Conservation (phyloP, 1,284 basidiomycete species). For the Stereum hirsutum region DNA sequence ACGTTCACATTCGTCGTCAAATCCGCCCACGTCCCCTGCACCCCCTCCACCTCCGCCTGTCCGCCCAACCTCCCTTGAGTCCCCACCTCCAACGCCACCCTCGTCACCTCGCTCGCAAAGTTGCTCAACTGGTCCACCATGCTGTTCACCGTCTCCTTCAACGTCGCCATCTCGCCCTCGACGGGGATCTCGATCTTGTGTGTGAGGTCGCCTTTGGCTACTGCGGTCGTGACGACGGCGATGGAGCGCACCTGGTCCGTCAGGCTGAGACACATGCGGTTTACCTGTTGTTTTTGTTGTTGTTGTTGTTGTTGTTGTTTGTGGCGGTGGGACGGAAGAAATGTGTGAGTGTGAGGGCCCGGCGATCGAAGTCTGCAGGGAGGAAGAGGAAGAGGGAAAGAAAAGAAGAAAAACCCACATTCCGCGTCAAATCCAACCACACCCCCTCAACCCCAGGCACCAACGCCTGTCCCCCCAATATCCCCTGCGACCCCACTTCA, state of each 20-base stretch:
- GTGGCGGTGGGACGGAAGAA: background rate
- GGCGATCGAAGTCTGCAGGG: no score
- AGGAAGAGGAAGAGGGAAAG: background rate
- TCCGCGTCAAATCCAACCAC: slow-evolving; percentile 87
- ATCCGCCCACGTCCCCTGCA: slow-evolving; percentile 92
- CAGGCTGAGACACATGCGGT: slow-evolving; percentile 88
- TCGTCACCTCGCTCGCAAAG: slow-evolving; percentile 91
- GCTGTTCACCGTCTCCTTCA: slow-evolving; percentile 80
- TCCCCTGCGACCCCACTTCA: slow-evolving; percentile 89
- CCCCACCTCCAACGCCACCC: slow-evolving; percentile 89
- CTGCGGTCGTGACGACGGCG: slow-evolving; percentile 87
- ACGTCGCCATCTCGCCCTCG: slow-evolving; percentile 85
- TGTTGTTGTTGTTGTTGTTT: slow-evolving; percentile 83
- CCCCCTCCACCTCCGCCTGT: slow-evolving; percentile 86
- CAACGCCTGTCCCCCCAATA: slow-evolving; percentile 85
- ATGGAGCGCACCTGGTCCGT: slow-evolving; percentile 94
- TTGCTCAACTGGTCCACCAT: slow-evolving; percentile 89
- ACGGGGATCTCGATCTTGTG: slow-evolving; percentile 88
- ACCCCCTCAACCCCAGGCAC: slow-evolving; percentile 93
- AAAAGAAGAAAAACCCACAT: slow-evolving; percentile 67
- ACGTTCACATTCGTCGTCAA: slow-evolving; percentile 86
- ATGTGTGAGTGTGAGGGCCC: background rate
- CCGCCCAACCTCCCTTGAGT: slow-evolving; percentile 91
- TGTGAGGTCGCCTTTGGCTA: slow-evolving; percentile 82
- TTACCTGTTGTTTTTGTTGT: no score